Evolutionary conservation across 768 basidiomycete species (phyloP), one percentile per base, ranked within the genome.

Genomic region (Chalciporus piperatus): DNA sequence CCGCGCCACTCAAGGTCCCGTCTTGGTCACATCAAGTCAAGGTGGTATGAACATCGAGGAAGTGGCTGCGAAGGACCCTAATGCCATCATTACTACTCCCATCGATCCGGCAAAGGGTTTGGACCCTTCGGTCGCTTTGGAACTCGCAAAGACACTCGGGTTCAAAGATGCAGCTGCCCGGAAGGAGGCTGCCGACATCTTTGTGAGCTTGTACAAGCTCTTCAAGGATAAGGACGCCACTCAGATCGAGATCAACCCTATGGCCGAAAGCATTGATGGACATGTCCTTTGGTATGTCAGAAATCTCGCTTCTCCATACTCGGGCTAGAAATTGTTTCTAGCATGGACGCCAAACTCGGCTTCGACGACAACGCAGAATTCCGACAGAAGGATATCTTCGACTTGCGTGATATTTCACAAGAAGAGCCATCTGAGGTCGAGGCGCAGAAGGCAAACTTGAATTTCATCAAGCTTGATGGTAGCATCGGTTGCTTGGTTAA

Each of bases 21-120:
- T 98, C 27, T 81, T 99, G 42, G 96, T 99, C 48, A 87, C 87
- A 17, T 98, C 97, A 40, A 79, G 80, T 17, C 94, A 98, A 67
- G 97, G 97, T 50, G 97, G 97, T 51, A 99, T 99, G 97, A 98
- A 98, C 73, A 99, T 99, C 65, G 97, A 99, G 71, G 97, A 99
- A 64, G 97, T 99, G 42, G 97, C 97, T 23, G 91, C 92, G 27
- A 92, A 95, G 60, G 92, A 97, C 64, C 97, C 97, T 32, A 74
- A 76, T 33, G 90, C 97, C 37, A 98, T 99, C 71, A 92, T 98
- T 63, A 98, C 95, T 41, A 94, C 89, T 11, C 89, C 92, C 42
- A 91, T 99, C 61, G 76, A 88, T 69, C 92, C 89, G 57, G 74
- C 87, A 49, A 86, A 82, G 12, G 96, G 96, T 7, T 76, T 99